These are phyloP conservation scores for Ordospora pajunii DNA, from an alignment of 371 early-diverging fungal species.

Conservation along the genomic window DNA sequence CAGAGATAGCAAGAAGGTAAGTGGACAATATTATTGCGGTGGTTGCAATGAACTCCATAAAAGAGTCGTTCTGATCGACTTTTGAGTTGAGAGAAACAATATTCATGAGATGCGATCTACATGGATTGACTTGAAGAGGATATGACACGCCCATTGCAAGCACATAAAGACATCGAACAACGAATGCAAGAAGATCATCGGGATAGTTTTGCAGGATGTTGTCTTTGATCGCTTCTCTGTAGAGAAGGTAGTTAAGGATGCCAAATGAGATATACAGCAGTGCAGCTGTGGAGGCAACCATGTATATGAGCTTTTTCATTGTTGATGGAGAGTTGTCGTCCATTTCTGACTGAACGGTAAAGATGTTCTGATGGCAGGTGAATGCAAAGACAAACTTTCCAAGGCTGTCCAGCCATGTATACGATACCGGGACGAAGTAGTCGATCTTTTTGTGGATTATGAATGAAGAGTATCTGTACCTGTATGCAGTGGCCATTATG, in stretches of 20 bases:
- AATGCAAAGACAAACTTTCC: constrained; percentile 98
- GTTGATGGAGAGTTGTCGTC: constrained; percentile 39
- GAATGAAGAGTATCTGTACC: constrained; percentile 64
- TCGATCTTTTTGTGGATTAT: constrained; percentile 54
- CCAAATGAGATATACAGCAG: constrained; percentile 77
- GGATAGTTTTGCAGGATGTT: constrained; percentile 69
- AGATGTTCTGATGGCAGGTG: constrained; percentile 81
- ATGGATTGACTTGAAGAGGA: constrained; percentile 90
- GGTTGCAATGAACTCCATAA: constrained; percentile 38
- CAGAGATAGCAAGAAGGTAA: constrained; percentile 43
- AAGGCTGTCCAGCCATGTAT: constrained; percentile 69
- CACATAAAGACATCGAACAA: constrained; percentile 76
- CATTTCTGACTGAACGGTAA: constrained; percentile 52
- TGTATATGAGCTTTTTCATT: constrained; percentile 47
- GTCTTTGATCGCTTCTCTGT: constrained; percentile 71
- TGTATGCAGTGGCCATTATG: constrained; percentile 71
- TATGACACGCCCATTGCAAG: constrained; percentile 80
- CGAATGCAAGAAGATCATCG: constrained; percentile 48
- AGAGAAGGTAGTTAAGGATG: constrained; percentile 80
- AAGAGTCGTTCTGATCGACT: background rate
- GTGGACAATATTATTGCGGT: constrained; percentile 41
- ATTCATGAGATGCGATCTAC: constrained; percentile 78
- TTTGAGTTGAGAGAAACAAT: constrained; percentile 57
- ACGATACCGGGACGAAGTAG: constrained; percentile 58
- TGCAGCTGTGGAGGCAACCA: constrained; percentile 69